Conservation (phyloP, 495 filamentous ascomycete species). For the Echria macrotheca region DNA sequence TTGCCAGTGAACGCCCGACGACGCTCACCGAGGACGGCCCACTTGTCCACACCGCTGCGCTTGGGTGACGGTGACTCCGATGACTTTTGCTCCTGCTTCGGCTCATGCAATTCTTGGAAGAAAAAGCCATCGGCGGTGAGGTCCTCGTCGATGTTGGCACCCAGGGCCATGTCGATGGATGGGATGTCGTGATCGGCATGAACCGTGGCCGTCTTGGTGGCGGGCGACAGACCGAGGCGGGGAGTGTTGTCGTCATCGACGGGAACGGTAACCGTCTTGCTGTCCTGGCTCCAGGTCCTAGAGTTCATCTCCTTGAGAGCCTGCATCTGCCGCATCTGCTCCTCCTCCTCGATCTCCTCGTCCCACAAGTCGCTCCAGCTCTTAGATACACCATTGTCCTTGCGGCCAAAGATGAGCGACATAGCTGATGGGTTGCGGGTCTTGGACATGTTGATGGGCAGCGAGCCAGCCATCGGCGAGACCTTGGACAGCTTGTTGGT, state of each 20-base stretch:
- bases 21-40: slow-evolving; percentile 77
- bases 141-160: slow-evolving; percentile 48
- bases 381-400: slow-evolving; percentile 75
- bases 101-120: slow-evolving; percentile 56
- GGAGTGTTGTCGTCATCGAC: slow-evolving; percentile 38
- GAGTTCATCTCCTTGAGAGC: slow-evolving; percentile 68
- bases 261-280: slow-evolving; percentile 42
- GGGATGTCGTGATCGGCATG: slow-evolving; percentile 37
- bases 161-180: slow-evolving; percentile 35
- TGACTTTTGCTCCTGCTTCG: slow-evolving; percentile 29
- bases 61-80: slow-evolving; percentile 38
- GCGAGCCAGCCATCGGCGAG: slow-evolving; percentile 60
- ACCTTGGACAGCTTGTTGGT: slow-evolving; percentile 26
- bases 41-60: slow-evolving; percentile 67
- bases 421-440: slow-evolving; percentile 58
- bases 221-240: slow-evolving; percentile 47
- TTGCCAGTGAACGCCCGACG: slow-evolving; percentile 59
- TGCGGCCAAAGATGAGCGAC: slow-evolving; percentile 72
- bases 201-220: slow-evolving; percentile 41
- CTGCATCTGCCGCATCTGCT: slow-evolving; percentile 55
- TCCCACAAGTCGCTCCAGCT: slow-evolving; percentile 98
- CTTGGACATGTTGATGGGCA: slow-evolving; percentile 66
- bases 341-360: slow-evolving; percentile 72
- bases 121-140: slow-evolving; percentile 61
- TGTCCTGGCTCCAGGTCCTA: slow-evolving; percentile 77